These are phyloP conservation scores for Wallacemonas collosoma DNA, from an alignment of 208 protist genomes.

Conservation along the genomic window DNA sequence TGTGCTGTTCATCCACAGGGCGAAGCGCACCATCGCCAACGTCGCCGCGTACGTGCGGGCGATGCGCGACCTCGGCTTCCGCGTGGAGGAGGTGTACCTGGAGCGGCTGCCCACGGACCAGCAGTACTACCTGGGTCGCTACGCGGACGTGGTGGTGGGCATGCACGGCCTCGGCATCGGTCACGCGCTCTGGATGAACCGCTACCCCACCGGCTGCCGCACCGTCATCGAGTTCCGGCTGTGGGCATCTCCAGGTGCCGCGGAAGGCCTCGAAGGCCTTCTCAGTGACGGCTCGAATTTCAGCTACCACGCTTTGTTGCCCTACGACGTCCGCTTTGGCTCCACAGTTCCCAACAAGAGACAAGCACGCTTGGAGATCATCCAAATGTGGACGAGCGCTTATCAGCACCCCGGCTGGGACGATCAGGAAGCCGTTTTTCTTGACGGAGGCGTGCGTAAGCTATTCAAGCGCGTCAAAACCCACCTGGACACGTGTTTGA, in stretches of 20 bases:
- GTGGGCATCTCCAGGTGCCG: conserved; percentile 4
- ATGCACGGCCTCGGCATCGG: conserved; percentile 38
- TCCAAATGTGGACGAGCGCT: too few relatives aligned
- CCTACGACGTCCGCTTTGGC: too few relatives aligned
- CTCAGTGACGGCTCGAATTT: too few relatives aligned
- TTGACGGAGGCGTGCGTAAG: too few relatives aligned
- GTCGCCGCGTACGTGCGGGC: neutral
- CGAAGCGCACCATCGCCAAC: conserved; percentile 12
- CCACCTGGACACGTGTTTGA: too few relatives aligned
- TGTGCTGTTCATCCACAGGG: conserved; percentile 11
- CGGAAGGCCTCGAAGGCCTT: too few relatives aligned
- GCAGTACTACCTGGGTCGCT: conserved; percentile 28
- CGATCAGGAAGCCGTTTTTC: too few relatives aligned
- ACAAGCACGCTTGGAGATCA: too few relatives aligned
- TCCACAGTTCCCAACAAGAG: too few relatives aligned
- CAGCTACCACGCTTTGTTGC: too few relatives aligned
- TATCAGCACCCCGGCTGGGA: too few relatives aligned
- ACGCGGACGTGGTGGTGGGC: conserved; percentile 35
- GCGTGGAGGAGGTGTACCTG: conserved; percentile 27
- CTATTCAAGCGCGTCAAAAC: too few relatives aligned
- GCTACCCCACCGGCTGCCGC: conserved; percentile 17
- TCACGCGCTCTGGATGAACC: conserved; percentile 34
- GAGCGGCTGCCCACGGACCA: conserved; percentile 25
- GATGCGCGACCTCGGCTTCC: conserved; percentile 23
- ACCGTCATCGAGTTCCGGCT: conserved; percentile 22